Evolutionary conservation across 2,329 filamentous ascomycete species (phyloP).

Genomic region (Trichoderma brevicompactum): DNA sequence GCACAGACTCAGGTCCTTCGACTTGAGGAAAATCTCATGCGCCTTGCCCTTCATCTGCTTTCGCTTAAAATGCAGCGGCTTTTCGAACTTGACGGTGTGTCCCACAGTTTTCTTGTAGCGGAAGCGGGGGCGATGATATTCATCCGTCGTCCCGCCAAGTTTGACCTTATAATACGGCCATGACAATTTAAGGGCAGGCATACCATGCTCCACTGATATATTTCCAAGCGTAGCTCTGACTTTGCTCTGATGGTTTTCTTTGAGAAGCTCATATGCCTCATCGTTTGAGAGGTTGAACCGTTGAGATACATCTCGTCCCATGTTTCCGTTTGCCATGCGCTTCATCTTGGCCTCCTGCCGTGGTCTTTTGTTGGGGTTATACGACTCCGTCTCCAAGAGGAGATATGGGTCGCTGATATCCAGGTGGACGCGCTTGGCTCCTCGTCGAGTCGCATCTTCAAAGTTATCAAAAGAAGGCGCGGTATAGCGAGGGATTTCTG

Average conservation of each 20-base stretch:
- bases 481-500: slow-evolving; percentile 61
- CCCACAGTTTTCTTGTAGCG: slow-evolving; percentile 70
- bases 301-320: slow-evolving; percentile 73
- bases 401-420: slow-evolving; percentile 89
- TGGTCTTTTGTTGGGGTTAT: slow-evolving; percentile 64
- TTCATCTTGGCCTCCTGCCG: slow-evolving; percentile 62
- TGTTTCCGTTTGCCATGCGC: slow-evolving; percentile 69
- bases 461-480: slow-evolving; percentile 82
- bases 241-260: slow-evolving; percentile 96
- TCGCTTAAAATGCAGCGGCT: slow-evolving; percentile 74
- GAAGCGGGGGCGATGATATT: slow-evolving; percentile 82
- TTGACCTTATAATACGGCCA: slow-evolving; percentile 97
- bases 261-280: slow-evolving; percentile 90
- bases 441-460: slow-evolving; percentile 69
- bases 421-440: slow-evolving; percentile 78
- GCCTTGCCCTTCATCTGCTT: slow-evolving; percentile 82
- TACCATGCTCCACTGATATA: slow-evolving; percentile 89
- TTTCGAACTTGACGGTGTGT: slow-evolving; percentile 71
- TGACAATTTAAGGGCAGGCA: slow-evolving; percentile 87
- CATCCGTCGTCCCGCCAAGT: slow-evolving; percentile 72
- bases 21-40: slow-evolving; percentile 76
- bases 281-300: slow-evolving; percentile 98
- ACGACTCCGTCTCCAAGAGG: slow-evolving; percentile 76
- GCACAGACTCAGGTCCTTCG: slow-evolving; percentile 80
- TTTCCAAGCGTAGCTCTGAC: slow-evolving; percentile 90